Evolutionary conservation across 2,329 filamentous ascomycete genomes (phyloP).

Genomic region (Diaporthe helianthi): DNA sequence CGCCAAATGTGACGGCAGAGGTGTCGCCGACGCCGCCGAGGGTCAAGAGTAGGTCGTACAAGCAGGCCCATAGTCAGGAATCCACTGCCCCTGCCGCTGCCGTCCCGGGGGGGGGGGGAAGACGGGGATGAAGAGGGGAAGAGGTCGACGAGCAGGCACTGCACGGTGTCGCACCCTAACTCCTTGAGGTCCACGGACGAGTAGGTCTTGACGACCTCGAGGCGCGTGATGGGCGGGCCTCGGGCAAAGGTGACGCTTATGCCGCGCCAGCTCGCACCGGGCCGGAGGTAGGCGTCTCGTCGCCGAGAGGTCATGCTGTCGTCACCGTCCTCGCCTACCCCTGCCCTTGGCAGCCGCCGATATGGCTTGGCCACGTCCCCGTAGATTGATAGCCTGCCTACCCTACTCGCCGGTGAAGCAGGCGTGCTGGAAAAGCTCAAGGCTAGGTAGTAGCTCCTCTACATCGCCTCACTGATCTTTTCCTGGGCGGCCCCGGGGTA

Average conservation of each 20-base stretch:
- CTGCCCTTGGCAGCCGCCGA: slow-evolving; percentile 11
- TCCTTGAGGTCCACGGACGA: slow-evolving; percentile 1
- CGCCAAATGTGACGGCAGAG: not conserved
- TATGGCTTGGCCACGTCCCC: slow-evolving; percentile 11
- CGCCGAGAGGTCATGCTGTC: not conserved
- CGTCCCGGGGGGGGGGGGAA: too few species aligned
- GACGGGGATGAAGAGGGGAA: not conserved
- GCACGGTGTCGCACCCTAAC: slow-evolving; percentile 4
- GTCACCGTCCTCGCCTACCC: not conserved
- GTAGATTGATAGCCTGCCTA: not conserved
- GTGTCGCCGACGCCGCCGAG: not conserved
- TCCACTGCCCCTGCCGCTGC: not conserved
- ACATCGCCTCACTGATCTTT: too few species aligned
- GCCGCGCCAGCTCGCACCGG: slow-evolving; percentile 13
- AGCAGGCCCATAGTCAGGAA: slow-evolving; percentile 27
- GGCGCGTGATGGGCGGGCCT: slow-evolving; percentile 4
- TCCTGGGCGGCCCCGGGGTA: too few species aligned
- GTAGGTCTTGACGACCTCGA: slow-evolving; percentile 24
- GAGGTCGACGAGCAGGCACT: not conserved
- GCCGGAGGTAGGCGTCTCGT: not conserved
- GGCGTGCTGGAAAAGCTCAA: not conserved
- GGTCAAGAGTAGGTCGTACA: slow-evolving; percentile 8
- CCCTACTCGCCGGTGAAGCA: not conserved
- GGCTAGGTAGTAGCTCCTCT: too few species aligned
- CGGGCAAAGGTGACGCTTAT: slow-evolving; percentile 7